These are phyloP conservation scores for Agaricales sp. DNA, from an alignment of 1,284 basidiomycete species.

Conservation along the genomic window DNA sequence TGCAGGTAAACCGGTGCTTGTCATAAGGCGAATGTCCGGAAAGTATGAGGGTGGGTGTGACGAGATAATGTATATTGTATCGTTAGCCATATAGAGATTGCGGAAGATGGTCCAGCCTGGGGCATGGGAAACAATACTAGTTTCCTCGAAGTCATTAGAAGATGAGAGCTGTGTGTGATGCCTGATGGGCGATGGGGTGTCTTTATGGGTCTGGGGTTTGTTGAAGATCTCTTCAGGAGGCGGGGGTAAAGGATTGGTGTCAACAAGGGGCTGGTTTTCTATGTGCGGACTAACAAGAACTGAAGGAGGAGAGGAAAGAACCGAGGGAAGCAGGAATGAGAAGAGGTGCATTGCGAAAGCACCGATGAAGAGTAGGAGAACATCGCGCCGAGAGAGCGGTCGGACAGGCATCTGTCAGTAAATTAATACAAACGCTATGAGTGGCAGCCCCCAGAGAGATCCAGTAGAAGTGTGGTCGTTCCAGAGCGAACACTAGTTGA, in stretches of 20 bases:
- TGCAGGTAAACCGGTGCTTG: slow-evolving; percentile 55
- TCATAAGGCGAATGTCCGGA: slow-evolving; percentile 58
- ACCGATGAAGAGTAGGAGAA: slow-evolving; percentile 38
- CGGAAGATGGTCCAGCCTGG: slow-evolving; percentile 77
- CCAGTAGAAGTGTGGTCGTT: not conserved
- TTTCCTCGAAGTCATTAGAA: slow-evolving; percentile 30
- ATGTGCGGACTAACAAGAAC: slow-evolving; percentile 22
- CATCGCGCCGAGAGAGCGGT: slow-evolving; percentile 31
- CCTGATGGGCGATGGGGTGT: not conserved
- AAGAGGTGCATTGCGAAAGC: slow-evolving; percentile 41
- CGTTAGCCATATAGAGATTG: slow-evolving; percentile 72
- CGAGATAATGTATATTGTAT: slow-evolving; percentile 57
- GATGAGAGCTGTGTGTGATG: not conserved
- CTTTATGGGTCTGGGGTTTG: not conserved
- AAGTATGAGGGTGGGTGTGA: slow-evolving; percentile 33
- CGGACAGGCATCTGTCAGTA: slow-evolving; percentile 17
- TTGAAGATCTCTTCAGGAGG: not conserved
- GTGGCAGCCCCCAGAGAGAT: not conserved
- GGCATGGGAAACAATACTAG: slow-evolving; percentile 47
- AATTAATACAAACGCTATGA: slow-evolving; percentile 2
- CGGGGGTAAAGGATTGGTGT: not conserved
- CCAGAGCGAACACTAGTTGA: too few relatives aligned
- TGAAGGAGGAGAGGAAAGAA: slow-evolving; percentile 16
- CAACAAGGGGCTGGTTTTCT: slow-evolving; percentile 11
- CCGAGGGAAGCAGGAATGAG: slow-evolving; percentile 25